Evolutionary conservation across 495 filamentous ascomycete genomes (phyloP), one percentile per base, ranked within the genome.

Genomic region (Aspergillus taichungensis): DNA sequence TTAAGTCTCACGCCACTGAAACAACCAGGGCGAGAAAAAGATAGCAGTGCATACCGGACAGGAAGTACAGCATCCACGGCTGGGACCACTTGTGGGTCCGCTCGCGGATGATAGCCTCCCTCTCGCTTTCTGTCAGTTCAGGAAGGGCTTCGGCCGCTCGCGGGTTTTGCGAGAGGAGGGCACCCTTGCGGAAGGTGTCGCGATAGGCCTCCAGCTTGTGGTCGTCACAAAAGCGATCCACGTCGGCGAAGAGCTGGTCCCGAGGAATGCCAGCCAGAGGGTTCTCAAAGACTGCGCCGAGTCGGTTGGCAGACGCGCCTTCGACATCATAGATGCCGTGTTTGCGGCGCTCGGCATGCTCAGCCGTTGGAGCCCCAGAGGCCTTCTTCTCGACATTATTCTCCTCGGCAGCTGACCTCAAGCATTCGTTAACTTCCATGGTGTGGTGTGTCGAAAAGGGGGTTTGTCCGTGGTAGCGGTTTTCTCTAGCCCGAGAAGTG

Each of bases 1-100:
- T 13, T 54, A 58, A 60, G 50, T 58, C 55, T 60, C 14, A 56
- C 54, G 12, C 41, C 30, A 34, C 4, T 24, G 18, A 24, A 24
- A 24, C 18, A 24, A 24, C 18, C 18, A 24, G 18, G 13, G 6
- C 18, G 10, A 12, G 1, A 24, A 5, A 44, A 30, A 35, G 6
- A 11, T 13, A 14, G 29, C 51, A 9, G 34, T 34, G 59, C 72
- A 61, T 48, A 79, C 60, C 59, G 40, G 75, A 70, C 24, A 80
- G 63, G 47, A 74, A 77, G 55, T 79, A 82, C 1, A 82, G 64
- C 49, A 59, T 54, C 61, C 58, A 70, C 29, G 79, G 77, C 38
- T 79, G 72, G 18, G 64, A 60, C 79, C 79, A 82, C 45, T 74
- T 74, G 43, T 80, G 74, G 1, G 67, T 64, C 37, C 63, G 54